phyloP scores from a whole-genome alignment of 257 asterid species.

The Buddleja alternifolia region DNA sequence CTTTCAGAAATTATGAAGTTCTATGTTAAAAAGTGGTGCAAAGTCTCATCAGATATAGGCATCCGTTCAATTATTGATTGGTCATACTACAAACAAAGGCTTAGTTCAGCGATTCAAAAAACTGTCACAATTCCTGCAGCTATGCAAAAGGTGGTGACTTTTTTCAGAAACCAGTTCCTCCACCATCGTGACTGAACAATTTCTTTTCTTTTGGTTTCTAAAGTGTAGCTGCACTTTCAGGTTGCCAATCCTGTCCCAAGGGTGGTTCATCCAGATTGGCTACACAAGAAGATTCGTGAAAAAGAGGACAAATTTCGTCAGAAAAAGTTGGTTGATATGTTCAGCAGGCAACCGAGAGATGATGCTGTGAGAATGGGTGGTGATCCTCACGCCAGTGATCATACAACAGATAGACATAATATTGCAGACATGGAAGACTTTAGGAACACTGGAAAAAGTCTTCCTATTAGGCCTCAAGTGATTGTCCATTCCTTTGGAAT shows the following conservation, averaged over 20 bases:
- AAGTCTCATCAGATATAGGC: conserved; percentile 88
- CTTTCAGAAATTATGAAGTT: conserved; percentile 80
- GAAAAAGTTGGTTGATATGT: conserved; percentile 82
- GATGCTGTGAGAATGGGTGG: conserved; percentile 36
- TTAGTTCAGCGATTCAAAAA: conserved; percentile 92
- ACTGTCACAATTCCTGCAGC: conserved; percentile 97
- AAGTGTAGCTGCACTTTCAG: conserved; percentile 53
- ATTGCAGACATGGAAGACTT: conserved; percentile 86
- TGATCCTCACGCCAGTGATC: conserved; percentile 39
- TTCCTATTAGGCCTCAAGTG: conserved; percentile 60
- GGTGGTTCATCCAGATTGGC: conserved; percentile 99
- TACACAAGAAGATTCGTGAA: conserved; percentile 96
- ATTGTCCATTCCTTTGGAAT: conserved; percentile 63
- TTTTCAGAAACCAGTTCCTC: too few relatives aligned
- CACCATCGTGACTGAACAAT: neutral
- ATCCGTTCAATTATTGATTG: conserved; percentile 97
- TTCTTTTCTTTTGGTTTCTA: conserved; percentile 24
- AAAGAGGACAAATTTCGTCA: conserved; percentile 97
- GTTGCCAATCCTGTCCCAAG: conserved; percentile 99
- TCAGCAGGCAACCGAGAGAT: conserved; percentile 52
- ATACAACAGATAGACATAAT: conserved; percentile 45
- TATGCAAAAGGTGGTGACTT: conserved; percentile 82
- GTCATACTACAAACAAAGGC: conserved; percentile 97
- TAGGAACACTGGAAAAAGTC: conserved; percentile 46
- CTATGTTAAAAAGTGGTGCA: conserved; percentile 96